Evolutionary conservation across 1,284 basidiomycete species (phyloP).

Genomic region (Sanguinoderma infundibulare): DNA sequence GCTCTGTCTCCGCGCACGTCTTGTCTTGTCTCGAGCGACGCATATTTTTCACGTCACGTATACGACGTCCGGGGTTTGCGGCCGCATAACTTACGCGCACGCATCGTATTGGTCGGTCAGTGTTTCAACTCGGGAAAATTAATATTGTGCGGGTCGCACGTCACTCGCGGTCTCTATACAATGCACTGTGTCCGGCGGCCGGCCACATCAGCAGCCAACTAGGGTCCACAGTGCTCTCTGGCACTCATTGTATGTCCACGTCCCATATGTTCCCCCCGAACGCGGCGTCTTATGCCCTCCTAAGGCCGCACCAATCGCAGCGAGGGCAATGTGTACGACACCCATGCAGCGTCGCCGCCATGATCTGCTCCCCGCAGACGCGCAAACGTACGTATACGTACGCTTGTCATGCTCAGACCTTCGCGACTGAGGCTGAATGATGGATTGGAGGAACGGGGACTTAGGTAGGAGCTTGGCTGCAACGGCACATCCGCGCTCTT

Average conservation of each 20-base stretch:
- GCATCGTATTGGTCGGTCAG: background rate
- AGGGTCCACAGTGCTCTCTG: no score
- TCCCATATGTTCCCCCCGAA: no score
- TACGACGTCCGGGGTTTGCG: background rate
- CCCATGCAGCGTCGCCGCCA: background rate
- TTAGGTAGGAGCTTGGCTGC: background rate
- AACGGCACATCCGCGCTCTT: background rate
- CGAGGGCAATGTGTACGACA: no score
- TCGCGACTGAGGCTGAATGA: background rate
- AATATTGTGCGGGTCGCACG: no score
- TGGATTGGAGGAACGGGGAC: background rate
- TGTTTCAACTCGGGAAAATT: no score
- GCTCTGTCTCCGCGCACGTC: background rate
- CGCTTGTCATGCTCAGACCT: background rate
- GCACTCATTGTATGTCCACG: no score
- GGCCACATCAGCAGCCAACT: no score
- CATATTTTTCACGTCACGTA: background rate
- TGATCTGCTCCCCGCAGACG: background rate
- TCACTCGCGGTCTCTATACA: no score
- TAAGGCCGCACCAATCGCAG: no score
- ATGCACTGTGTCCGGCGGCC: no score
- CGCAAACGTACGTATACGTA: background rate
- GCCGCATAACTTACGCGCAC: background rate
- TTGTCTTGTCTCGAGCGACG: background rate
- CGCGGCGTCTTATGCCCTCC: background rate